Evolutionary conservation across 2,329 filamentous ascomycete genomes (phyloP), one percentile per base, ranked within the genome.

Genomic region (Botrytis pseudocinerea): DNA sequence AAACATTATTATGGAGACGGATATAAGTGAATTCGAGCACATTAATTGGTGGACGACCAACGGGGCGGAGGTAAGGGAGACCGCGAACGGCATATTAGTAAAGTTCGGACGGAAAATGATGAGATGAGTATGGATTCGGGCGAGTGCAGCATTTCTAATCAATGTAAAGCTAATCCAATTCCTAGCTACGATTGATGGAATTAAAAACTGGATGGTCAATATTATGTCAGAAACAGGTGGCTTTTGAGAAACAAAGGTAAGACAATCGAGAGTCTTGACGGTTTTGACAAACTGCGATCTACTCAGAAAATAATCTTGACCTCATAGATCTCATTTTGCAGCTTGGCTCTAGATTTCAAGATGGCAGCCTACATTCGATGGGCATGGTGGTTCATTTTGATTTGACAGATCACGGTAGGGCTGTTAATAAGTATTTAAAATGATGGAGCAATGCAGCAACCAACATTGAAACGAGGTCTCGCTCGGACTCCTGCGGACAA

Each of bases 401-500:
- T 57, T 57, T 57, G n/a, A 57, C 51, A 32, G n/a, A 57, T 57
- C 51, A 57, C 16, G 61, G 63, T 66, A 66, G 44, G 63, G 63
- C 63, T 66, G 42, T 38, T 65, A 16, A 38, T 65, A 16, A 38
- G 16, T 28, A 25, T 28, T 57, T 57, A 22, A 40, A 51, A 64
- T 32, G n/a, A 63, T 44, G n/a, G 40, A 25, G 20, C n/a, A 22
- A 46, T 32, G 61, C 40, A 25, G 48, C 12, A 51, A 51, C n/a
- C 12, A 51, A 12, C n/a, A 9, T n/a, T 46, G 32, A 2, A 22
- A 46, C 16, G n/a, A 40, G 46, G 8, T 54, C 46, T 28, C 10
- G 64, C 46, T 48, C 64, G 64, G 64, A 68, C 64, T 57, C 54
- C 0, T 48, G 63, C 46, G 64, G 64, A 68, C 64, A 54, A 54